Conservation (phyloP, 768 basidiomycete species). For the Lactarius quietus region DNA sequence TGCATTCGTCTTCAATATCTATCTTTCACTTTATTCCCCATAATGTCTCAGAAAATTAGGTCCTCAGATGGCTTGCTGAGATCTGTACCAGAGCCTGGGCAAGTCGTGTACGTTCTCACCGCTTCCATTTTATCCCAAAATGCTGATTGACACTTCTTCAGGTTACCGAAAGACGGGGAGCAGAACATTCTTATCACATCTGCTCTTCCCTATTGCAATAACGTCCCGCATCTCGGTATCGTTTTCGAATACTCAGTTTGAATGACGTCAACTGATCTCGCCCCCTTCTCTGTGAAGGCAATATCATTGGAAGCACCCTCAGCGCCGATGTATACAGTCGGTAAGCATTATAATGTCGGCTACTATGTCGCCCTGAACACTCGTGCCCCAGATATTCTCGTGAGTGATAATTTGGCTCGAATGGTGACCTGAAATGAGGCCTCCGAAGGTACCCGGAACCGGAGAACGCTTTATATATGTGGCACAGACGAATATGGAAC, state of each 20-base stretch:
- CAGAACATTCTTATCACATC: slow-evolving; percentile 90
- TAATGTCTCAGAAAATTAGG: slow-evolving; percentile 40
- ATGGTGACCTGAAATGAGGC: slow-evolving; percentile 15
- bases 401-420: slow-evolving; percentile 34
- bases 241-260: slow-evolving; percentile 28
- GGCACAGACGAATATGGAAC: slow-evolving; percentile 99
- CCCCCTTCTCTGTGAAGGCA: slow-evolving; percentile 43
- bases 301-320: slow-evolving; percentile 92
- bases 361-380: slow-evolving; percentile 7
- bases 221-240: slow-evolving; percentile 90
- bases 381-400: slow-evolving; percentile 51
- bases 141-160: slow-evolving; percentile 29
- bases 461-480: slow-evolving; percentile 90
- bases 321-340: slow-evolving; percentile 97
- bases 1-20: background rate
- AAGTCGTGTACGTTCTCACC: slow-evolving; percentile 39
- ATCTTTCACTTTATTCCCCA: background rate
- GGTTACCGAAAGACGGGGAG: slow-evolving; percentile 81
- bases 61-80: slow-evolving; percentile 44
- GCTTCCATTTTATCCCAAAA: slow-evolving; percentile 1
- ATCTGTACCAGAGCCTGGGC: slow-evolving; percentile 40
- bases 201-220: slow-evolving; percentile 94
- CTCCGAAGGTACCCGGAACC: slow-evolving; percentile 65
- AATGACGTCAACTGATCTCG: background rate
- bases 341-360: slow-evolving; percentile 44